phyloP scores from a whole-genome alignment of 768 basidiomycete species.

The Aureoboletus auriporus region DNA sequence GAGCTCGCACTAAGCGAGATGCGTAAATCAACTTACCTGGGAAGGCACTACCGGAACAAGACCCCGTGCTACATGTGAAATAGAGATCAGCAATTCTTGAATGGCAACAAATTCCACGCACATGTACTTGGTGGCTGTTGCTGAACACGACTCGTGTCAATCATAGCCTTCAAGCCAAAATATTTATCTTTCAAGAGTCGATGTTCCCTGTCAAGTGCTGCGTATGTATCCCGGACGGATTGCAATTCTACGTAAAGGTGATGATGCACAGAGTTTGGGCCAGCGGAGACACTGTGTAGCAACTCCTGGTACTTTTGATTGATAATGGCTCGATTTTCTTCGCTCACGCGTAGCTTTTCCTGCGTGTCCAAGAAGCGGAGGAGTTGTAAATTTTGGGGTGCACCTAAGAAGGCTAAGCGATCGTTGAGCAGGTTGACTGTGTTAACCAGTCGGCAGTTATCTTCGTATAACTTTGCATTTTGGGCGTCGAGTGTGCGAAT shows the following conservation, averaged over 20 bases:
- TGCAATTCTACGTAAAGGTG: conserved; percentile 19
- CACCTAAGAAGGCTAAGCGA: conserved; percentile 20
- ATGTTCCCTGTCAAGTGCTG: conserved; percentile 20
- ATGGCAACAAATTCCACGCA: background rate
- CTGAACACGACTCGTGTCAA: conserved; percentile 5
- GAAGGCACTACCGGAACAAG: conserved; percentile 4
- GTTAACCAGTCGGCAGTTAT: conserved; percentile 33
- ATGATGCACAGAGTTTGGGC: conserved; percentile 11
- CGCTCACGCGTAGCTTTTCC: conserved; percentile 23
- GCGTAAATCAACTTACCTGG: conserved; percentile 8
- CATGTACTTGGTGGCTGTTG: conserved; percentile 9
- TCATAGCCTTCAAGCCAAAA: conserved; percentile 8
- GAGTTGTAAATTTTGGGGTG: conserved; percentile 14
- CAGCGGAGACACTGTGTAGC: conserved; percentile 9
- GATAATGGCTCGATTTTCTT: conserved; percentile 14
- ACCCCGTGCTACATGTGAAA: conserved; percentile 1
- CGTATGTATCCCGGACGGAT: conserved; percentile 12
- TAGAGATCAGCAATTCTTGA: background rate
- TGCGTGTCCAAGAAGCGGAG: conserved; percentile 20
- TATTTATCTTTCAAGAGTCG: conserved; percentile 21
- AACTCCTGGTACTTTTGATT: conserved; percentile 25
- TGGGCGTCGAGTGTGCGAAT: conserved; percentile 28
- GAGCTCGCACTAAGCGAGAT: background rate
- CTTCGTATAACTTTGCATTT: conserved; percentile 34
- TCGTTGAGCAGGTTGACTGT: conserved; percentile 29